These are phyloP conservation scores for Selaginella tamariscina DNA, from an alignment of 75 land plant genomes.

Conservation along the genomic window DNA sequence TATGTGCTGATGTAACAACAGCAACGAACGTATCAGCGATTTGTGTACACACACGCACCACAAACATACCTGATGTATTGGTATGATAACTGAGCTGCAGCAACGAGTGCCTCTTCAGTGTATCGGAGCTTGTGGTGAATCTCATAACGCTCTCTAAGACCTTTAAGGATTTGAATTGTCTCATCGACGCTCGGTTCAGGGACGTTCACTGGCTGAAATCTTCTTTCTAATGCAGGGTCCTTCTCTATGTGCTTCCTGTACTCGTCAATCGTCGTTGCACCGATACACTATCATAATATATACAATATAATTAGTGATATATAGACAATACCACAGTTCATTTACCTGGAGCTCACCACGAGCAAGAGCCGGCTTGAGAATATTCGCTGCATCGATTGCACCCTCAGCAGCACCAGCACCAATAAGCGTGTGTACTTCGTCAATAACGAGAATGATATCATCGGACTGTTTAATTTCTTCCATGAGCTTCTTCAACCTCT, in stretches of 20 bases:
- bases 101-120: constrained; percentile 43
- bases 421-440: constrained; percentile 55
- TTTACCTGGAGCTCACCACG: constrained; percentile 43
- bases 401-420: constrained; percentile 73
- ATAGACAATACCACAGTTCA: not conserved
- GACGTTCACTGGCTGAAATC: constrained; percentile 53
- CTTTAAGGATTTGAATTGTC: constrained; percentile 41
- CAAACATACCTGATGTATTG: constrained; percentile 42
- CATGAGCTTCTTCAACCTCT: constrained; percentile 47
- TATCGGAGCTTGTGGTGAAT: constrained; percentile 45
- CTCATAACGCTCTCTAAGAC: constrained; percentile 48
- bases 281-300: constrained; percentile 30
- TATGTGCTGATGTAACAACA: not conserved
- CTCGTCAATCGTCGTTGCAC: constrained; percentile 38
- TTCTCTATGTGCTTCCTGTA: constrained; percentile 35
- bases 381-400: constrained; percentile 57
- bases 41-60: not conserved
- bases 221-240: constrained; percentile 40
- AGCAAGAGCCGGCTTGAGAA: constrained; percentile 48
- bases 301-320: not conserved
- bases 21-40: not conserved
- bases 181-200: constrained; percentile 55
- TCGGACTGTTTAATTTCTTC: constrained; percentile 52
- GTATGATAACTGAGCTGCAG: constrained; percentile 49
- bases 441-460: constrained; percentile 59